Conservation (phyloP, 257 asterid species). For the Forsythia viridissima region DNA sequence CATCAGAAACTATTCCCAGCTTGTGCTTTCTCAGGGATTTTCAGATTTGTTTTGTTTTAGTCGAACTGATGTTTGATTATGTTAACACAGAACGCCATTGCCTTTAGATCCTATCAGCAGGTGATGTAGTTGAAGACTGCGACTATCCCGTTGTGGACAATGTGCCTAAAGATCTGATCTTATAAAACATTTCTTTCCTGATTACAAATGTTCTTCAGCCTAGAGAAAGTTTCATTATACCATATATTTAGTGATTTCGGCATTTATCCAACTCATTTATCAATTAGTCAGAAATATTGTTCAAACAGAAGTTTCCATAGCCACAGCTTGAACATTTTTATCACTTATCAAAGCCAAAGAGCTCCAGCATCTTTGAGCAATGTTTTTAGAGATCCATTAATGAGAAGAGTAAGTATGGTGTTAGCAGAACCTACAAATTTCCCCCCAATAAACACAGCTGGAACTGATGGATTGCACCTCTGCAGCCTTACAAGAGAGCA, state of each 20-base stretch:
- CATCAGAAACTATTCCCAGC: no score
- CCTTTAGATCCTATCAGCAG: not conserved
- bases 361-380: slow-evolving; percentile 77
- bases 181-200: not conserved
- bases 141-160: not conserved
- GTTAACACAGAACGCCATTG: not conserved
- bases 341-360: slow-evolving; percentile 39
- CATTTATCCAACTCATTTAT: not conserved
- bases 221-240: no score
- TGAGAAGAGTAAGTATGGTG: slow-evolving; percentile 54
- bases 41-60: no score
- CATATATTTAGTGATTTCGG: not conserved
- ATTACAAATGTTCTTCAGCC: not conserved
- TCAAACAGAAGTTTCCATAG: not conserved
- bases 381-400: slow-evolving; percentile 60
- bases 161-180: no score
- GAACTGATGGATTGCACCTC: slow-evolving; percentile 63
- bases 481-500: slow-evolving; percentile 43
- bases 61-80: no score
- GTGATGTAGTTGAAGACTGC: not conserved
- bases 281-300: not conserved
- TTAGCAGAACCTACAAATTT: slow-evolving; percentile 55
- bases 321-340: not conserved
- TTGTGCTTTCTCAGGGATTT: no score
- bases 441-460: slow-evolving; percentile 69